Evolutionary conservation across 2,329 filamentous ascomycete species (phyloP).

Genomic region (Colletotrichum tofieldiae): DNA sequence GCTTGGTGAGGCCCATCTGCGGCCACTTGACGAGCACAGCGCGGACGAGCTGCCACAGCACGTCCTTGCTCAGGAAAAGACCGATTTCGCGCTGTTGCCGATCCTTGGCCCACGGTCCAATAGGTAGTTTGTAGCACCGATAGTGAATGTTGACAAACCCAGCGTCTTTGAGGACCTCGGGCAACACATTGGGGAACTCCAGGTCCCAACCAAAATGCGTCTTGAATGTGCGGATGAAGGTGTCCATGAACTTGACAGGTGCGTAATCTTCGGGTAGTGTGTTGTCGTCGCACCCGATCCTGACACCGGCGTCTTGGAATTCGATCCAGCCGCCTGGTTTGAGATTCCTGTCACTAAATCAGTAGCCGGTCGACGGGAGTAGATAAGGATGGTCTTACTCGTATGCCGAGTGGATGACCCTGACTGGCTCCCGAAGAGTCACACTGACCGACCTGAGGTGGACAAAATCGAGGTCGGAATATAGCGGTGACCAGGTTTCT

Average conservation of each 20-base stretch:
- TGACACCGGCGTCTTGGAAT: constrained; percentile 54
- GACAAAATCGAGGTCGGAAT: constrained; percentile 65
- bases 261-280: constrained; percentile 42
- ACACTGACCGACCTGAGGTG: constrained; percentile 67
- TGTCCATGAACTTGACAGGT: constrained; percentile 49
- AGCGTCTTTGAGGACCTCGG: constrained; percentile 48
- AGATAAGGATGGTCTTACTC: constrained; percentile 48
- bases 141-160: constrained; percentile 56
- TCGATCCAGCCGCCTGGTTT: constrained; percentile 60
- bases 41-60: constrained; percentile 52
- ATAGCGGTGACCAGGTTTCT: constrained; percentile 51
- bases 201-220: constrained; percentile 55
- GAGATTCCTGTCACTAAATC: constrained; percentile 48
- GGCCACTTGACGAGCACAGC: constrained; percentile 53
- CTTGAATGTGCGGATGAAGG: constrained; percentile 52
- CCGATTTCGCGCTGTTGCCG: constrained; percentile 55
- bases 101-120: constrained; percentile 58
- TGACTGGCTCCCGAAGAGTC: constrained; percentile 66
- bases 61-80: constrained; percentile 53
- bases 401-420: constrained; percentile 64
- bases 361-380: constrained; percentile 14
- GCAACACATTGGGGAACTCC: constrained; percentile 49
- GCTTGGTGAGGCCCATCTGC: constrained; percentile 51
- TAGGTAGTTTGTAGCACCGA: constrained; percentile 50
- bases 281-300: constrained; percentile 53